Conservation (phyloP, 1,139 yeast genomes). For the Pneumocystis jirovecii region DNA sequence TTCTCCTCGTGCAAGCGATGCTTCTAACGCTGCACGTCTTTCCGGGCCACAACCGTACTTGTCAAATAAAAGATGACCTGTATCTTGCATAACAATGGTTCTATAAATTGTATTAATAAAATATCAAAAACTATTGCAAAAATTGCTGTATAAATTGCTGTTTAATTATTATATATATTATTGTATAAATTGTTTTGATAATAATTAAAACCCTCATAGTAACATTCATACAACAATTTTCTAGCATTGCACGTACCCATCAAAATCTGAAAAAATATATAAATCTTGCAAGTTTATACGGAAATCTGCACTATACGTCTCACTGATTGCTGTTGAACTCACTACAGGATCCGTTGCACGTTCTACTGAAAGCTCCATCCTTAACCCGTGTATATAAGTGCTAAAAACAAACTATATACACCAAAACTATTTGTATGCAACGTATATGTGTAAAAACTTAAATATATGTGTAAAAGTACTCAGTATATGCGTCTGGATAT, state of each 20-base stretch:
- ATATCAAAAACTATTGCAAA: too few relatives aligned
- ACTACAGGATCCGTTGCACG: not conserved
- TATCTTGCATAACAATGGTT: conserved; percentile 32
- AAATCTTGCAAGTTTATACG: not conserved
- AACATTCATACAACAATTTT: too few relatives aligned
- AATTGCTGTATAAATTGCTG: too few relatives aligned
- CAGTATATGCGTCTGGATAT: not conserved
- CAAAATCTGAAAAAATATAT: not conserved
- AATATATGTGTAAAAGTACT: not conserved
- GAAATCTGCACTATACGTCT: not conserved
- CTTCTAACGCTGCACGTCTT: conserved; percentile 26
- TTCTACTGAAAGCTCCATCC: not conserved
- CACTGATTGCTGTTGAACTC: not conserved
- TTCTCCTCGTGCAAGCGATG: conserved; percentile 25
- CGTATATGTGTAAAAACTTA: not conserved
- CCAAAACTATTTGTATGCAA: not conserved
- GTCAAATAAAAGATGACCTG: conserved; percentile 33
- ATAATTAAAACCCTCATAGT: too few relatives aligned
- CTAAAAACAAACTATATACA: not conserved
- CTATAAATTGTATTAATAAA: conserved; percentile 25
- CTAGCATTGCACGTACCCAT: not conserved
- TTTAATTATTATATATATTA: too few relatives aligned
- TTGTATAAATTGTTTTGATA: too few relatives aligned
- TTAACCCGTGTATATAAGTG: not conserved
- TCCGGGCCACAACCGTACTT: conserved; percentile 31